Base-by-base conservation (phyloP, 495 filamentous ascomycete species). In the Podospora bellae-mahoneyi region DNA sequence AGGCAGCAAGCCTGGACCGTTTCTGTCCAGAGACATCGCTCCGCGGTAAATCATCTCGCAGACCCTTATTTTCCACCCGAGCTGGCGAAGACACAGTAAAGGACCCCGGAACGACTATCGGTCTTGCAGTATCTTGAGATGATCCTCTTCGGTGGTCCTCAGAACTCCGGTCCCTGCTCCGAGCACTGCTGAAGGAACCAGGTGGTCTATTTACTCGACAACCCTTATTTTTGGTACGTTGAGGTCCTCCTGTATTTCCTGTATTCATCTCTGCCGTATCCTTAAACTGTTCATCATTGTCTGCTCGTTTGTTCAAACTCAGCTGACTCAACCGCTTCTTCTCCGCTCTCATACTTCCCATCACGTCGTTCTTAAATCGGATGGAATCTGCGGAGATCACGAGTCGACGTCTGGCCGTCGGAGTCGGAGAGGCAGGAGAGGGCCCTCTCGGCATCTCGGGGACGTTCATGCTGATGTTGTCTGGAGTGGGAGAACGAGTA, bases 301-400 rank as follows among this genome's bases (percentile, higher is more conserved):
- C 16, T 61, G 59, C 26, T 20, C 18, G 26, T n/a, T 30, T 32
- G 1, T 61, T 61, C 26, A 13, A 18, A 48, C 67, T 65, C 60
- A 27, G 53, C 20, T 30, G 53, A 5, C 28, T 44, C 0, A 48
- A 13, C 4, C n/a, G 20, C 39, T 60, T 26, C 18, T 15, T 57
- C 19, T 20, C 19, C 15, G 34, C n/a, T 23, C 20, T 64, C 15
- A 26, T 30, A 23, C 30, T 16, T 9, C 16, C 55, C 28, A 16
- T 16, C 18, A 32, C 15, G 19, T 69, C 63, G 27, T 70, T 32
- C 1, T 53, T n/a, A 32, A 68, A 64, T 26, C 39, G 56, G 48
- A 63, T 67, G 2, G 69, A 68, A 59, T 66, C 66, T n/a, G 27
- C 66, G 18, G 70, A 68, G 9, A 72, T 55, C 15, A 72, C 54